phyloP scores from a whole-genome alignment of 805 yeast species.

The Sporopachydermia lactativora region DNA sequence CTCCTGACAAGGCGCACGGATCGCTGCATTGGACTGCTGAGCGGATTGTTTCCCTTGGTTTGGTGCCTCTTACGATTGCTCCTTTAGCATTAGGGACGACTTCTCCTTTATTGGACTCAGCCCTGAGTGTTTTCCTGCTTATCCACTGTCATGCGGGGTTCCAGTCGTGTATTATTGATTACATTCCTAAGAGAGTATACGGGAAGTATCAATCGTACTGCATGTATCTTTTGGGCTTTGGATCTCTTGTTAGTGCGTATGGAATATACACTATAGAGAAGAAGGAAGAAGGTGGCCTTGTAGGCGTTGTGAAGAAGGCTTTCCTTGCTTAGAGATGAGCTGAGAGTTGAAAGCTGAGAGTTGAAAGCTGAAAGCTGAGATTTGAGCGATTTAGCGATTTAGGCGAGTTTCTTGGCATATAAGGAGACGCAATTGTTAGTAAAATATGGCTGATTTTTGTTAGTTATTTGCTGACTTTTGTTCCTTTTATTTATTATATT shows the following conservation, averaged over 20 bases:
- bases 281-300: slow-evolving; percentile 67
- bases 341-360: too few relatives aligned
- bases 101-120: slow-evolving; percentile 58
- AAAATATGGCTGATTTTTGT: too few relatives aligned
- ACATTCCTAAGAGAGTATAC: slow-evolving; percentile 76
- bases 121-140: slow-evolving; percentile 49
- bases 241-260: slow-evolving; percentile 54
- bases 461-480: too few relatives aligned
- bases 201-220: slow-evolving; percentile 66
- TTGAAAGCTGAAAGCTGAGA: too few relatives aligned
- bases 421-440: too few relatives aligned
- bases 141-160: slow-evolving; percentile 80
- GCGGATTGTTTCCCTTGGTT: slow-evolving; percentile 48
- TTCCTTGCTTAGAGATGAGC: slow-evolving; percentile 52
- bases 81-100: slow-evolving; percentile 70
- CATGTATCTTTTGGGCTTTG: slow-evolving; percentile 51
- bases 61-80: slow-evolving; percentile 62
- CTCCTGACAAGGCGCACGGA: slow-evolving; percentile 53
- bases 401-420: too few relatives aligned
- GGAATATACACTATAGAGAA: slow-evolving; percentile 73
- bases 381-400: too few relatives aligned
- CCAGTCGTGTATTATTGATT: slow-evolving; percentile 84
- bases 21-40: slow-evolving; percentile 93
- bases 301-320: slow-evolving; percentile 43
- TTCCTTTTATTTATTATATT: too few relatives aligned